phyloP scores from a whole-genome alignment of 768 basidiomycete species.

The Boletus rubropictus region DNA sequence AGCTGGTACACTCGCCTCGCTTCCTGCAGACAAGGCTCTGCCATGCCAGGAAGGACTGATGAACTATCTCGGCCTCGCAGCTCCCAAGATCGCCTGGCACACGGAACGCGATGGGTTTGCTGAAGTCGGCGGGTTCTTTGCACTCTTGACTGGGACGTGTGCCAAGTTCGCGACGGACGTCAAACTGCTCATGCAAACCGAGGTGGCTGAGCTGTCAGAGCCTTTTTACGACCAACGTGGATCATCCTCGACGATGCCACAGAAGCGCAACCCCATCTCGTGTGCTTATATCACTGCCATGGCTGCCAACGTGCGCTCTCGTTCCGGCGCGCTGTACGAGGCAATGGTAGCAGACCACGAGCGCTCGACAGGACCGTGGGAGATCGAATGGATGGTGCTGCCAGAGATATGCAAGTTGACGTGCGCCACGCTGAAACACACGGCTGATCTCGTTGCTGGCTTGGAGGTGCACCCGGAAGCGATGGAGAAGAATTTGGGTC shows the following conservation, averaged over 20 bases:
- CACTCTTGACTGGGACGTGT: slow-evolving; percentile 40
- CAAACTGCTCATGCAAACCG: slow-evolving; percentile 45
- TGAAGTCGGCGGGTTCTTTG: slow-evolving; percentile 40
- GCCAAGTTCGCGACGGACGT: slow-evolving; percentile 42
- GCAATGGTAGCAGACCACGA: slow-evolving; percentile 47
- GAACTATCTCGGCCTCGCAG: slow-evolving; percentile 13
- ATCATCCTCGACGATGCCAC: slow-evolving; percentile 47
- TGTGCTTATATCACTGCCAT: slow-evolving; percentile 42
- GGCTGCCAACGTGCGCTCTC: slow-evolving; percentile 37
- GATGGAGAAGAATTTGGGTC: slow-evolving; percentile 37
- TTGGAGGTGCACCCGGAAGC: slow-evolving; percentile 37
- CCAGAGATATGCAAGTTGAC: slow-evolving; percentile 42
- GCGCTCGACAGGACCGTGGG: slow-evolving; percentile 44
- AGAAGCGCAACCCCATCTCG: slow-evolving; percentile 45
- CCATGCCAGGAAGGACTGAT: slow-evolving; percentile 24
- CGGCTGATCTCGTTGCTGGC: slow-evolving; percentile 32
- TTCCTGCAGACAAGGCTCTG: slow-evolving; percentile 33
- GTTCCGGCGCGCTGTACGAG: slow-evolving; percentile 37
- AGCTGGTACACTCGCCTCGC: slow-evolving; percentile 41
- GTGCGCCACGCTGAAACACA: slow-evolving; percentile 36
- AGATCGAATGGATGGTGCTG: slow-evolving; percentile 46
- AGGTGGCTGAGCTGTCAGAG: slow-evolving; percentile 41
- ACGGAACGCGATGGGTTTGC: slow-evolving; percentile 42
- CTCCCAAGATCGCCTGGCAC: slow-evolving; percentile 32
- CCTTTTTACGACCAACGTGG: slow-evolving; percentile 40